Evolutionary conservation across 306 rosid species (phyloP), one percentile per base, ranked within the genome.

Genomic region (Gastrolobium bilobum): DNA sequence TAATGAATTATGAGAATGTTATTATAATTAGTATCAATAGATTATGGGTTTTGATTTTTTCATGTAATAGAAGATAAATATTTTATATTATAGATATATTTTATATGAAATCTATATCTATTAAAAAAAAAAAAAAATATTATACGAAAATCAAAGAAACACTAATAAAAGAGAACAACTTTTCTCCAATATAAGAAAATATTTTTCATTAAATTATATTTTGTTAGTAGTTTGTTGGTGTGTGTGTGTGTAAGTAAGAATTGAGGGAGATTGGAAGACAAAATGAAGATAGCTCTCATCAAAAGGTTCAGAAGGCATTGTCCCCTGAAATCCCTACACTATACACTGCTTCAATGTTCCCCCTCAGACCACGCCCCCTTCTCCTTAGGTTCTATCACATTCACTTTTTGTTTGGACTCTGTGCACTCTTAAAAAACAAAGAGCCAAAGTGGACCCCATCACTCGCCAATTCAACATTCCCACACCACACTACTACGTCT

Each of bases 281-380:
- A 85, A 86, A 93, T 59, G 86, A 82, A 62, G 87, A 68, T 71
- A 64, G 78, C 7, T 30, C 33, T 74, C 2, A 84, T 83, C 65
- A 93, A 84, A 68, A 78, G 73, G 85, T 59, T 66, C 76, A 82
- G 91, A 83, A 57, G 74, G 71, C 6, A 76, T 3, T 94, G 98
- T 92, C 90, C 85, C 97, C 94, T 84, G 58, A 11, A 75, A 82
- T 40, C 86, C 92, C 88, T 51, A 88, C 97, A 92, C 3, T 0
- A 57, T 14, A 2, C 64, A 50, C 93, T 83, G 90, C 76, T 58
- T 70, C 69, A 42, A 78, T 85, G 83, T 83, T 76, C 84, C 88
- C 81, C 88, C 73, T 86, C 85, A 70, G 75, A 62, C 89, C 94
- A 89, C 90, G 91, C 91, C 86, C 76, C 38, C 50, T 58, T 6